Percentiles rank a stretch among this genome's conserved stretches.
Evolutionary conservation across 345 rosid genomes (phyloP).

Genomic region (Lenwebbia sp.): DNA sequence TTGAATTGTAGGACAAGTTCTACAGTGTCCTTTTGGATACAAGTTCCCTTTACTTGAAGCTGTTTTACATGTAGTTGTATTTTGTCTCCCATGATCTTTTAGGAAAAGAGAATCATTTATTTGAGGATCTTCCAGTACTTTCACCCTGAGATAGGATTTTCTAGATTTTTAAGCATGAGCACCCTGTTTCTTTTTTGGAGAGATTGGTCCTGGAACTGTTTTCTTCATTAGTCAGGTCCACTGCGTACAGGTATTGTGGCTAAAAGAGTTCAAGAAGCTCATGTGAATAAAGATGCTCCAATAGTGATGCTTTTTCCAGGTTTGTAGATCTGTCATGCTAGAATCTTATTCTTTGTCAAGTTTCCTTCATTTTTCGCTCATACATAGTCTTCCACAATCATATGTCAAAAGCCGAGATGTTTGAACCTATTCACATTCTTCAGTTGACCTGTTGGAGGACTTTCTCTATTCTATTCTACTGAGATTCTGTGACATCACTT

Average conservation of each 20-base stretch:
- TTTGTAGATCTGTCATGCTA: neutral
- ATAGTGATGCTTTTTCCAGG: constrained; percentile 93
- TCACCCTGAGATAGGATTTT: neutral
- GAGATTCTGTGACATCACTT: neutral
- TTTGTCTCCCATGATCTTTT: neutral
- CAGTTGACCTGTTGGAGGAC: neutral
- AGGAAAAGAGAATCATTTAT: neutral
- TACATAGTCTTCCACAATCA: neutral
- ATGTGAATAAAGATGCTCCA: constrained; percentile 55
- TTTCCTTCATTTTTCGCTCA: neutral
- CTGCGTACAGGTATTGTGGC: constrained; percentile 62
- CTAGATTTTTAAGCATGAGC: neutral
- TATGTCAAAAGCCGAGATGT: neutral
- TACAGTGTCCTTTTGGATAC: neutral
- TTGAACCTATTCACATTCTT: neutral
- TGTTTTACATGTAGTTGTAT: neutral
- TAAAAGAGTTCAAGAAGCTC: constrained; percentile 75
- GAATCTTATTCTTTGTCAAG: neutral
- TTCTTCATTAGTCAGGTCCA: neutral
- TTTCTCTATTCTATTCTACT: neutral
- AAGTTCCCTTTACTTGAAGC: neutral
- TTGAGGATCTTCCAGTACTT: neutral
- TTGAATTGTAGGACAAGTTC: neutral
- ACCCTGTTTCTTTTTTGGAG: neutral
- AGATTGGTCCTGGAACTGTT: neutral